A percentile compares a stretch with the other conserved stretches of the same genome.
Evolutionary conservation across 352 stramenopile genomes (phyloP).

Genomic region (Pythium phragmitis): DNA sequence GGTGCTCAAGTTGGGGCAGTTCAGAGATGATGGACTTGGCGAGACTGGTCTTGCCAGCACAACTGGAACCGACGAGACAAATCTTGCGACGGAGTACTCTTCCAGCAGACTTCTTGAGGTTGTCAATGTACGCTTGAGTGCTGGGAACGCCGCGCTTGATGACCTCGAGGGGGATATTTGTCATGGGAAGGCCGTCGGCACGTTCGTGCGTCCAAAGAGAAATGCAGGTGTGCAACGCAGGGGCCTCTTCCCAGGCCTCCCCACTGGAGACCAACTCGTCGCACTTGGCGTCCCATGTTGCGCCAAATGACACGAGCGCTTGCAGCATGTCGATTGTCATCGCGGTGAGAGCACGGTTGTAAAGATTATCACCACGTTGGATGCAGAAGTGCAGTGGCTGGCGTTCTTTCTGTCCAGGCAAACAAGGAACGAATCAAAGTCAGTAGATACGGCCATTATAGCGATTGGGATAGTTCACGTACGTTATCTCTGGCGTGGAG

Average conservation of each 20-base stretch:
- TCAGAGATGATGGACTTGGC: conserved; percentile 2
- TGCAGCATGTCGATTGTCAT: background rate
- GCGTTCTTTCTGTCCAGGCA: background rate
- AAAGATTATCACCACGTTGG: background rate
- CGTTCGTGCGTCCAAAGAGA: background rate
- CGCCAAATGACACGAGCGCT: background rate
- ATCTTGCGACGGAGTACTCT: conserved; percentile 1
- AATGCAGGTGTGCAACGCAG: background rate
- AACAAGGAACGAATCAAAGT: background rate
- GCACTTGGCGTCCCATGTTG: background rate
- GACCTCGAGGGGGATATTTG: background rate
- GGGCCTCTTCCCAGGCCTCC: background rate
- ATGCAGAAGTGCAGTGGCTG: conserved; percentile 4
- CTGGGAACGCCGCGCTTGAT: background rate
- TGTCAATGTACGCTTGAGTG: conserved; percentile 3
- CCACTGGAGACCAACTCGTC: background rate
- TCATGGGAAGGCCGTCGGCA: background rate
- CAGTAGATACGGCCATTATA: background rate
- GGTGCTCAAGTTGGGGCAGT: background rate
- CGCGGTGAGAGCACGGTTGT: too few relatives aligned
- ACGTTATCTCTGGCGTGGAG: conserved; percentile 1
- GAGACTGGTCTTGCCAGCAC: background rate
- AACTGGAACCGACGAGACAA: background rate
- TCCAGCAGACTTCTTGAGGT: background rate
- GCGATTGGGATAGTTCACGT: background rate